phyloP scores from a whole-genome alignment of 352 stramenopile species.

The Phytophthora chlamydospora region DNA sequence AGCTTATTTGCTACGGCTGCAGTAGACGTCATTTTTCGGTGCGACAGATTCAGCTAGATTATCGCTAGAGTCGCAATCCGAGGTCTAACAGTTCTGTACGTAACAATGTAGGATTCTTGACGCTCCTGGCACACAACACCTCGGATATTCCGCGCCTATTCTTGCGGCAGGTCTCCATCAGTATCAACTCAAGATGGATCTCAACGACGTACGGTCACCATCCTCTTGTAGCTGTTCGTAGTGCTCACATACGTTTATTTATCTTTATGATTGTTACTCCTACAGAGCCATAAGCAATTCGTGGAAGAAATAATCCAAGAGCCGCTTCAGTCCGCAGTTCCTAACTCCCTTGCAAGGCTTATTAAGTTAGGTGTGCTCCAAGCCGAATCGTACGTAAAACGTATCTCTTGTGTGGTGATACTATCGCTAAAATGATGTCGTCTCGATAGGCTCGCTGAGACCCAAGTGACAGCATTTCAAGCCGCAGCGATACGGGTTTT shows the following conservation, averaged over 20 bases:
- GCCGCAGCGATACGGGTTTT: constrained; percentile 26
- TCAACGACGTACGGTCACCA: constrained; percentile 18
- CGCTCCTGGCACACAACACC: constrained; percentile 5
- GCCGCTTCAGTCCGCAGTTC: constrained; percentile 13
- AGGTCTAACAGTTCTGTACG: background rate
- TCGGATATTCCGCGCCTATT: constrained; percentile 6
- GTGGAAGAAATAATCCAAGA: constrained; percentile 25
- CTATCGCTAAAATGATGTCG: background rate
- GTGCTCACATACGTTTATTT: background rate
- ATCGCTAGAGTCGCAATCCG: background rate
- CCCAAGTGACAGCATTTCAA: constrained; percentile 12
- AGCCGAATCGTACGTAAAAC: constrained; percentile 13
- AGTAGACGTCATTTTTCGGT: constrained; percentile 26
- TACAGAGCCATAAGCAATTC: constrained; percentile 15
- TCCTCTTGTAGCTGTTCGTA: background rate
- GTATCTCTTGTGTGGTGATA: background rate
- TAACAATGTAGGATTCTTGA: constrained; percentile 13
- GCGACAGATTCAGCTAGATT: background rate
- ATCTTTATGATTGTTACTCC: background rate
- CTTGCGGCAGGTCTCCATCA: constrained; percentile 24
- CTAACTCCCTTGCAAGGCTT: constrained; percentile 11
- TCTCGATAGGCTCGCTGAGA: constrained; percentile 11
- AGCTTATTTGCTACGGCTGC: constrained; percentile 16
- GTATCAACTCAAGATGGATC: constrained; percentile 15
- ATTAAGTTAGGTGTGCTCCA: background rate